These are phyloP conservation scores for Penicillium mononematosum DNA, from an alignment of 495 filamentous ascomycete species.

Conservation along the genomic window DNA sequence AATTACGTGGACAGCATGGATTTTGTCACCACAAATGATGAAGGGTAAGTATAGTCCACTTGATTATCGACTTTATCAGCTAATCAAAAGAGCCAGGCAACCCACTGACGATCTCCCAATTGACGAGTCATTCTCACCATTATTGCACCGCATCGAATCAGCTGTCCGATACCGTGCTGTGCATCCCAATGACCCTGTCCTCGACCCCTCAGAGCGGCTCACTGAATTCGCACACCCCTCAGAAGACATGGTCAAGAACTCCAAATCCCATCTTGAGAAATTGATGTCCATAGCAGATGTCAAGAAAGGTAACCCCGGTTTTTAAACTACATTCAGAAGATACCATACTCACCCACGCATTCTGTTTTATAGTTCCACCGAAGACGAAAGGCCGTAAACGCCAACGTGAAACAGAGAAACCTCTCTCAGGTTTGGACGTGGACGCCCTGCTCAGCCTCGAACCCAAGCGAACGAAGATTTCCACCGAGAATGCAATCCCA, in stretches of 20 bases:
- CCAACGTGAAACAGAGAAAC: conserved; percentile 68
- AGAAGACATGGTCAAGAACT: conserved; percentile 57
- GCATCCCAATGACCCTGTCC: conserved; percentile 66
- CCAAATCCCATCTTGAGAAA: conserved; percentile 54
- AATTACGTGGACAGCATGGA: conserved; percentile 95
- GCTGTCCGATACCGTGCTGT: conserved; percentile 79
- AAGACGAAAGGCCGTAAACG: conserved; percentile 75
- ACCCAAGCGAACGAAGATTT: conserved; percentile 62
- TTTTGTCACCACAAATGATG: conserved; percentile 64
- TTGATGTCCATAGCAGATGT: conserved; percentile 72
- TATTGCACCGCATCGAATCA: conserved; percentile 85
- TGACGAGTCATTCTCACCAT: conserved; percentile 85
- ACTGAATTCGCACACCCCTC: conserved; percentile 75
- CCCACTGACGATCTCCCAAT: conserved; percentile 69
- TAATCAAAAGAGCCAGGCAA: conserved; percentile 46
- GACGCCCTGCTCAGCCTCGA: conserved; percentile 67
- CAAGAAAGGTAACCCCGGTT: conserved; percentile 68
- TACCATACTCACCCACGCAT: conserved; percentile 3
- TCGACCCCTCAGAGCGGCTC: conserved; percentile 64
- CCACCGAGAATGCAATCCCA: conserved; percentile 77
- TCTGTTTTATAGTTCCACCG: conserved; percentile 64
- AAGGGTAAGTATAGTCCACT: conserved; percentile 55
- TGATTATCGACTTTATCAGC: background rate
- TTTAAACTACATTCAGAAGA: background rate
- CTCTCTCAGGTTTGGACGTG: conserved; percentile 88